Evolutionary conservation across 139 green algal genomes (phyloP).

Genomic region (Micractinium conductrix): DNA sequence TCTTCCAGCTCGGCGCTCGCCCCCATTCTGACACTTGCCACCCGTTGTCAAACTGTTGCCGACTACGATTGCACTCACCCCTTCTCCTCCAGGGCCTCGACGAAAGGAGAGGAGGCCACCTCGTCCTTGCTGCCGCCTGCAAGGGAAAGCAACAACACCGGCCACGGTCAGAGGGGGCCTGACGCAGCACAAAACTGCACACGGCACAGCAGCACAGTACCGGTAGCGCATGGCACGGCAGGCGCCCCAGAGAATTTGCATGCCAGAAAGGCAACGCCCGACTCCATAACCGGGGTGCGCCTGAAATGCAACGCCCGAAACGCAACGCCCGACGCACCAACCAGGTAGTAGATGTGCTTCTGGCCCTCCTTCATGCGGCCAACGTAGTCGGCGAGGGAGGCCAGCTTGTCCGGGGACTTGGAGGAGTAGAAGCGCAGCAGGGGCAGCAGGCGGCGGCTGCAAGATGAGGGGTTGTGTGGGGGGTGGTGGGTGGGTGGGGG

Average conservation of each 20-base stretch:
- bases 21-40: too few relatives aligned
- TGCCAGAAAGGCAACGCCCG: too few relatives aligned
- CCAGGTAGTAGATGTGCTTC: constrained; percentile 98
- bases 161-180: too few relatives aligned
- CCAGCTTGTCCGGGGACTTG: constrained; percentile 77
- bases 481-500: neutral
- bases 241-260: too few relatives aligned
- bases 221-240: too few relatives aligned
- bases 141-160: neutral
- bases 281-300: too few relatives aligned
- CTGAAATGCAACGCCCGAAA: too few relatives aligned
- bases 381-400: constrained; percentile 90
- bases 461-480: neutral
- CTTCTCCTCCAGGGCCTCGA: constrained; percentile 72
- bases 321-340: constrained; percentile 68
- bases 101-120: constrained; percentile 79
- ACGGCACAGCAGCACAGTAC: too few relatives aligned
- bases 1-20: too few relatives aligned
- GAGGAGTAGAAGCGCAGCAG: constrained; percentile 88
- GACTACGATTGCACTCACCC: too few relatives aligned
- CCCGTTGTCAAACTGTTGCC: too few relatives aligned
- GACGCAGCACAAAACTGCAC: too few relatives aligned
- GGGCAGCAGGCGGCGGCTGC: constrained; percentile 69
- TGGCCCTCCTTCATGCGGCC: constrained; percentile 91
- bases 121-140: constrained; percentile 75